A percentile compares a stretch with the other conserved stretches of the same genome.
Conservation (phyloP, 257 asterid genomes). For the Striga asiatica region DNA sequence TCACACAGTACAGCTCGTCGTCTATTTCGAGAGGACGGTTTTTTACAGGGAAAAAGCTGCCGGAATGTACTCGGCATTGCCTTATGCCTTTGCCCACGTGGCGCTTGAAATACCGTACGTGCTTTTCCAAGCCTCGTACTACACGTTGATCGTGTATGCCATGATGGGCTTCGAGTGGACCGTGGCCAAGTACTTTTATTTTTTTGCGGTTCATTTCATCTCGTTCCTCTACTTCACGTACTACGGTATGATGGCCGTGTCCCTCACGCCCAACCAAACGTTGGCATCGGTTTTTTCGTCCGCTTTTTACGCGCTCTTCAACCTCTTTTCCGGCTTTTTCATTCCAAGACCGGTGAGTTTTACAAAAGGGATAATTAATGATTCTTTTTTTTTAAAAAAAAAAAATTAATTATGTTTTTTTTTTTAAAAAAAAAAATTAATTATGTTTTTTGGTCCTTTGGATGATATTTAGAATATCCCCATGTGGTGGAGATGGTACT, state of each 20-base stretch:
- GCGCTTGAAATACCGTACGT: conserved; percentile 47
- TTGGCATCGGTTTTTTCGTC: conserved; percentile 37
- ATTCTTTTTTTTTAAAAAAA: too few species aligned
- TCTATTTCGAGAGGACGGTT: conserved; percentile 61
- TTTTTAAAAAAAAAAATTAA: too few species aligned
- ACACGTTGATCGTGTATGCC: conserved; percentile 34
- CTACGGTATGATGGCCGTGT: conserved; percentile 37
- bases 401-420: too few species aligned
- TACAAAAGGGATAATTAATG: too few species aligned
- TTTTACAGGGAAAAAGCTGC: conserved; percentile 76
- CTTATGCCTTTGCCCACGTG: too few species aligned
- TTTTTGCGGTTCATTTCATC: conserved; percentile 30
- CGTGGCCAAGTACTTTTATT: conserved; percentile 31
- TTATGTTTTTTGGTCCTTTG: not conserved
- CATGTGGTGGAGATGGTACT: conserved; percentile 90
- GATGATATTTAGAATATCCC: conserved; percentile 58
- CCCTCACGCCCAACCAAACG: conserved; percentile 33
- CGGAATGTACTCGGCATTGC: too few species aligned
- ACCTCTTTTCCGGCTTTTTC: conserved; percentile 36
- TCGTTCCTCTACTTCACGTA: conserved; percentile 35
- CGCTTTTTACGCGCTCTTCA: conserved; percentile 29
- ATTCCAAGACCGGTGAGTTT: conserved; percentile 42
- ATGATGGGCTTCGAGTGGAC: conserved; percentile 42
- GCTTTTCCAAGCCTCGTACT: conserved; percentile 23
- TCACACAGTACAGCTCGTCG: conserved; percentile 61